Evolutionary conservation across 2,329 filamentous ascomycete species (phyloP), one percentile per base, ranked within the genome.

Genomic region (Fusarium papillatum): DNA sequence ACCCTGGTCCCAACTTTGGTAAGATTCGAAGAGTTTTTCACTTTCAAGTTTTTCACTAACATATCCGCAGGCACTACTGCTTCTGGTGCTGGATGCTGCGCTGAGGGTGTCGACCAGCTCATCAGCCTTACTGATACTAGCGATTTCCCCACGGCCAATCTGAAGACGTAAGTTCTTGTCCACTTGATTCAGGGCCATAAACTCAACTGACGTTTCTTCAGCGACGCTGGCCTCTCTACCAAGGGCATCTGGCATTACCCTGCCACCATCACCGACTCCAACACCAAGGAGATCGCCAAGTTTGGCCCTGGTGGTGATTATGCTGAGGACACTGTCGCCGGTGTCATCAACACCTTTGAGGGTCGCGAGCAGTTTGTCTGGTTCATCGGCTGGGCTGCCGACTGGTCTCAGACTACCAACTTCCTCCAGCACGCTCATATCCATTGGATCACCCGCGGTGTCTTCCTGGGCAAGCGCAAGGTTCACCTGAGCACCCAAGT

Each of bases 391-490:
- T 76, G 74, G 74, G 74, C 72, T 29, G 69, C 68, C 10, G 43
- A 65, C 24, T 76, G 74, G 74, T 75, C 74, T 11, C 64, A 69
- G 50, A 75, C 74, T 19, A 73, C 67, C 13, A 57, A 46, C 34
- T 76, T 73, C 64, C 72, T 76, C 9, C 64, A 75, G 31, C 74
- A 76, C 26, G 62, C 74, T 31, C 74, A 76, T 36, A 60, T 76
- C 17, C 74, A 76, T 63, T 76, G 74, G 74, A 73, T 76, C 29
- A 76, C 74, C 19, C 74, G 74, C 7, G 72, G 74, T 36, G 60
- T 76, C 50, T 76, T 76, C 65, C 59, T 76, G 7, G 74, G 74
- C 22, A 76, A 76, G 46, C 72, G 74, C 59, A 76, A 76, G 70
- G 31, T 73, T 11, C 72, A 76, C 19, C 50, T 76, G 14, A 64